Percentiles rank a stretch among this genome's conserved stretches.
Conservation (phyloP, 495 filamentous ascomycete species). For the Aspergillus coremiiformis region DNA sequence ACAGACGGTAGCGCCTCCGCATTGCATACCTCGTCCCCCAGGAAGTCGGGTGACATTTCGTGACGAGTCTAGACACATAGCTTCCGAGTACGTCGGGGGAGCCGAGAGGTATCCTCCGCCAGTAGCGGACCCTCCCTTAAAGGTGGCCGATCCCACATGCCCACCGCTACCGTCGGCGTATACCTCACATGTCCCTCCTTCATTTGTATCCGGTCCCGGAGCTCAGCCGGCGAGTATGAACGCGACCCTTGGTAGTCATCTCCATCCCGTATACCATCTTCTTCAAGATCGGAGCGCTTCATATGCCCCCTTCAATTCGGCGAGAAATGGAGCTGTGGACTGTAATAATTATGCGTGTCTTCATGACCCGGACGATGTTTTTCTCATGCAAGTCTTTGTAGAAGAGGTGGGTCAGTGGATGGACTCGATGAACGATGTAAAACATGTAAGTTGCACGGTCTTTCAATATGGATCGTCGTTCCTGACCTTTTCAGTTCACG, state of each 20-base stretch:
- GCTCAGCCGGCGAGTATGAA: background rate
- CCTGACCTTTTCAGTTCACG: conserved; percentile 54
- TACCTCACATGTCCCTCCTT: conserved; percentile 7
- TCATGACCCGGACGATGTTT: conserved; percentile 64
- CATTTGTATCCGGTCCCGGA: background rate
- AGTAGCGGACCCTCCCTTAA: conserved; percentile 27
- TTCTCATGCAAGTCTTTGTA: conserved; percentile 84
- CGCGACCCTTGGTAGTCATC: background rate
- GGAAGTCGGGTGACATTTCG: conserved; percentile 72
- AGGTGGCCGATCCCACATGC: conserved; percentile 7
- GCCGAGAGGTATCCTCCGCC: conserved; percentile 62
- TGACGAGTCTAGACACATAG: conserved; percentile 87
- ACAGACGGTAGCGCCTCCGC: conserved; percentile 61
- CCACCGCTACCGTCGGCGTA: conserved; percentile 18
- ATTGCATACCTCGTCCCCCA: conserved; percentile 48
- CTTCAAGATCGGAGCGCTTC: conserved; percentile 3
- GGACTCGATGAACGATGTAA: conserved; percentile 80
- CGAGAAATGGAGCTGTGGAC: conserved; percentile 12
- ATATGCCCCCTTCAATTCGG: conserved; percentile 24
- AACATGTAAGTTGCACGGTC: conserved; percentile 53
- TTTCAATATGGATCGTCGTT: background rate
- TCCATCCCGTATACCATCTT: background rate
- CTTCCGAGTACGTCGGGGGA: conserved; percentile 85
- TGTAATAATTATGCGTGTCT: conserved; percentile 47
- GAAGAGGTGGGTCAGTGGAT: conserved; percentile 91